Evolutionary conservation across 2,329 filamentous ascomycete species (phyloP), one percentile per base, ranked within the genome.

Genomic region (Phaeosphaeria sp.): DNA sequence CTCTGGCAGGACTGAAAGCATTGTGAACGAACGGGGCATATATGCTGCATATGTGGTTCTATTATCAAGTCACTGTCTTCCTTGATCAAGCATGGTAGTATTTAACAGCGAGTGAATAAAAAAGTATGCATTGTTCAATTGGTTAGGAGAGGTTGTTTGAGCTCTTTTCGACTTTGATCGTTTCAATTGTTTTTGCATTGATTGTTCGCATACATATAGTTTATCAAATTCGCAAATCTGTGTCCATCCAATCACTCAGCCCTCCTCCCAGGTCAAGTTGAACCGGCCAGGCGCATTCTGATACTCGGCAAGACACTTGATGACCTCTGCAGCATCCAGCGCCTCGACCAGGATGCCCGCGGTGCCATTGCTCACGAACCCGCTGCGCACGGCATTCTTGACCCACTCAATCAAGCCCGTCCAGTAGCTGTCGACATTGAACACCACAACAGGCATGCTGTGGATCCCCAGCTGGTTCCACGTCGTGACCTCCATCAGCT

Each of bases 381-480:
- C 91, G 59, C 89, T 85, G 54, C 85, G 80, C 4, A 95, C 89
- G 9, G 90, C 89, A 64, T 87, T 90, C 72, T 85, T 83, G 58
- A 97, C 87, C 94, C 93, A 97, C 50, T 85, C 79, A 57, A 97
- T 77, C 61, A 99, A 81, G 0, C 93, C 93, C 76, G 96, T 90
- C 86, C 93, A 99, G 79, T 96, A 98, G 0, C 93, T 92, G 54
- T 93, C 88, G 23, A 97, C 84, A 76, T 98, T 98, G 66, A 91
- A 87, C 49, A 97, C 81, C 53, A 94, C 88, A 46, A 98, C 88
- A 1, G 74, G 74, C 73, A 75, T 76, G 3, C 90, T 91, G 79
- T 98, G 95, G 65, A 99, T 98, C 0, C 95, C 94, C 50, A 99
- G 80, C 81, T 98, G 95, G 78, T 97, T 98, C 93, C 95, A 99